Evolutionary conservation across 1,284 basidiomycete genomes (phyloP), one percentile per base, ranked within the genome.

Genomic region (Pholiota adiposa): DNA sequence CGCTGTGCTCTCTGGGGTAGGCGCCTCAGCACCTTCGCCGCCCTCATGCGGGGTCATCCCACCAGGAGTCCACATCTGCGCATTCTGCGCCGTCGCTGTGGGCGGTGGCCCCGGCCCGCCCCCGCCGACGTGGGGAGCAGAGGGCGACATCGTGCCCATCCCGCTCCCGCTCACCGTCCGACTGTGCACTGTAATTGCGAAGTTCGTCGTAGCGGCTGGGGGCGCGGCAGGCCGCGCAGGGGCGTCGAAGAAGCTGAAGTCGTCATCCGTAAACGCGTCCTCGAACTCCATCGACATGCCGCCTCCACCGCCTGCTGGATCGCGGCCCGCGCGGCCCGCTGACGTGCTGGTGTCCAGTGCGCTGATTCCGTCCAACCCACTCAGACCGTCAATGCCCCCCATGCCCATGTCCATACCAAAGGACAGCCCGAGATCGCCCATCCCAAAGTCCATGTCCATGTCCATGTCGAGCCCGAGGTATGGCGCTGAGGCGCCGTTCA

Each of bases 241-340:
- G 44, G 77, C 77, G 67, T 91, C 88, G 65, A 90, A 92, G 70
- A 90, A 92, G 68, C 81, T 87, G 69, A 92, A 92, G 70, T 92
- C 90, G 57, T 90, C 90, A 54, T 92, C 90, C 0, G 90, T 92
- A 67, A 92, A 88, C 11, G 80, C 82, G 38, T 86, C 85, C 44
- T 88, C 87, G 56, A 86, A 82, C 53, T 84, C 84, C 71, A 82
- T 81, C 4, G 44, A 46, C 44, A 46, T 25, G 8, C 44, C 44
- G 51, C 74, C 72, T 18, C 68, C 69, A 48, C 62, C 62, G 48
- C 67, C 65, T n/a, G 60, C 63, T 60, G 70, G 25, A 52, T 71
- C 41, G 61, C 70, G 49, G 48, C 63, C 70, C 51, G 67, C 70
- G 54, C 41, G 56, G 46, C 57, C 56, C 51, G 59, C 61, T 14